Conservation (phyloP, 495 filamentous ascomycete species). For the Penicillium atrosanguineum region DNA sequence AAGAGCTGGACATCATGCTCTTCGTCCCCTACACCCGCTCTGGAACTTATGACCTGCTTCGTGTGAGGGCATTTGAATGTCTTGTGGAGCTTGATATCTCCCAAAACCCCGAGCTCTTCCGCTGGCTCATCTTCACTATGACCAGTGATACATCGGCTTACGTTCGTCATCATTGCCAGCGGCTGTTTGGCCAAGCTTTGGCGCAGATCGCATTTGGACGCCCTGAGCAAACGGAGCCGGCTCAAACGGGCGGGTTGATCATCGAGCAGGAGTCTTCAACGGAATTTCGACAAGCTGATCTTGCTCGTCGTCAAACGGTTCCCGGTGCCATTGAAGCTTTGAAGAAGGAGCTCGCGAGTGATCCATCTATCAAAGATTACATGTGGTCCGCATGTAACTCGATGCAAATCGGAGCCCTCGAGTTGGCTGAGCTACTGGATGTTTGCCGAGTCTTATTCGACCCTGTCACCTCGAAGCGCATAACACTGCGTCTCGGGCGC, state of each 20-base stretch:
- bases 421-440: constrained; percentile 74
- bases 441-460: constrained; percentile 74
- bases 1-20: constrained; percentile 57
- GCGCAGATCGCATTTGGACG: constrained; percentile 80
- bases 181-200: constrained; percentile 66
- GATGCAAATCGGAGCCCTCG: constrained; percentile 58
- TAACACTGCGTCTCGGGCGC: constrained; percentile 66
- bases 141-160: constrained; percentile 79
- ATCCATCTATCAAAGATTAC: constrained; percentile 61
- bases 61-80: constrained; percentile 77
- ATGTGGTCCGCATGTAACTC: constrained; percentile 80
- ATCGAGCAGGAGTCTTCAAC: constrained; percentile 75
- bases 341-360: constrained; percentile 63
- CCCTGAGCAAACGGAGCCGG: constrained; percentile 21
- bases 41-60: constrained; percentile 74
- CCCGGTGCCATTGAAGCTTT: constrained; percentile 71
- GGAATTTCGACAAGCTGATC: constrained; percentile 63
- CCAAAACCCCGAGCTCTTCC: constrained; percentile 57
- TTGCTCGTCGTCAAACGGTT: constrained; percentile 72
- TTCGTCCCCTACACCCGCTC: constrained; percentile 79
- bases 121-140: constrained; percentile 68
- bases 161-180: constrained; percentile 67
- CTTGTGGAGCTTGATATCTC: constrained; percentile 76
- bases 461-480: constrained; percentile 55
- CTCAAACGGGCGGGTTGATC: constrained; percentile 61